These are phyloP conservation scores for Mrakia gelida DNA, from an alignment of 768 basidiomycete genomes.

Conservation along the genomic window DNA sequence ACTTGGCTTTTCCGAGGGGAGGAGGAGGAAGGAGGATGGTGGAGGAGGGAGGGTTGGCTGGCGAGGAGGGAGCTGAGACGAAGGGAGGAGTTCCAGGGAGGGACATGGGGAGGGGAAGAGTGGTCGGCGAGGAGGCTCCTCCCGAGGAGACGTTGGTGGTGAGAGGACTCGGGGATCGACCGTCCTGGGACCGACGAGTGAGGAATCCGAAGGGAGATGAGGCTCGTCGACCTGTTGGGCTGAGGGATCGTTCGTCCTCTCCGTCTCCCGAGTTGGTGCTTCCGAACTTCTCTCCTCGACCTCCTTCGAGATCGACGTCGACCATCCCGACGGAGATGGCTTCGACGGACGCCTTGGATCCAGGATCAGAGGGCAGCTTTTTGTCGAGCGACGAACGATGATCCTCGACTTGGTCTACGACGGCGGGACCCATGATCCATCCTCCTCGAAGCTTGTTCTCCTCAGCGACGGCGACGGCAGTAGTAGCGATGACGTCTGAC, in stretches of 20 bases:
- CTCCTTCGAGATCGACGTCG: slow-evolving; percentile 46
- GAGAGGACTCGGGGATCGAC: not conserved
- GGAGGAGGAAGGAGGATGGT: not conserved
- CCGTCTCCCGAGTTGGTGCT: not conserved
- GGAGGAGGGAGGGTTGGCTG: not conserved
- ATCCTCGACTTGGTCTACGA: slow-evolving; percentile 16
- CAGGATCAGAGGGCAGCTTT: not conserved
- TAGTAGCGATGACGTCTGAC: slow-evolving; percentile 44
- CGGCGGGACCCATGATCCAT: slow-evolving; percentile 42
- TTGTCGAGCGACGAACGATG: slow-evolving; percentile 8
- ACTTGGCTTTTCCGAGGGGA: slow-evolving; percentile 17
- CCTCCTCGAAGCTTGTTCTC: slow-evolving; percentile 42
- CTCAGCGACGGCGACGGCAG: slow-evolving; percentile 44
- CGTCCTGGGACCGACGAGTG: slow-evolving; percentile 7
- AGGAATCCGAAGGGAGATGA: slow-evolving; percentile 22
- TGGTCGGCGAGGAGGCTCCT: not conserved
- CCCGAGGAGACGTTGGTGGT: not conserved
- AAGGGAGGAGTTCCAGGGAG: slow-evolving; percentile 28
- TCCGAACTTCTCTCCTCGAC: slow-evolving; percentile 39
- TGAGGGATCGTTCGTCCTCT: not conserved
- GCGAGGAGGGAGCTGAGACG: slow-evolving; percentile 5
- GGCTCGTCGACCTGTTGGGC: not conserved
- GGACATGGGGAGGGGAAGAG: slow-evolving; percentile 29
- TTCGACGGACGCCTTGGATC: not conserved
- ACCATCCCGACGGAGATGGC: slow-evolving; percentile 38